A percentile compares a stretch with the other conserved stretches of the same genome.
Conservation (phyloP, 139 green algal species). For the Tetraselmis striata region DNA sequence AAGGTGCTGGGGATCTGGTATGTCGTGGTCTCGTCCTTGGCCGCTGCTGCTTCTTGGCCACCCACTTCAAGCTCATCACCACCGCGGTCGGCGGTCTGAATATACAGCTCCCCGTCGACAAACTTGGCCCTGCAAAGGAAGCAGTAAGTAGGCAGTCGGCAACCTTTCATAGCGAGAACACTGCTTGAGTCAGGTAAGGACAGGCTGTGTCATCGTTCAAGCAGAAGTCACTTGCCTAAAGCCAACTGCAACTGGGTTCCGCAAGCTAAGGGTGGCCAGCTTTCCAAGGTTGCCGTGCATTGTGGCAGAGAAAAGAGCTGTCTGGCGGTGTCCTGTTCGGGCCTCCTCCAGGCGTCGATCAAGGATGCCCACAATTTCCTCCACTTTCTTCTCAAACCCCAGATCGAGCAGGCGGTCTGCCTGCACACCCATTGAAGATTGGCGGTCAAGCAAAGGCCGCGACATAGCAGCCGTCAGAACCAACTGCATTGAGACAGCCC, state of each 20-base stretch:
- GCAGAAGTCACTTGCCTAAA: too few relatives aligned
- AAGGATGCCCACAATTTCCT: slow-evolving; percentile 43
- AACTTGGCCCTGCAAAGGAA: not conserved
- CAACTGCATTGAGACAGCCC: too few relatives aligned
- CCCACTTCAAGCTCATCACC: slow-evolving; percentile 6
- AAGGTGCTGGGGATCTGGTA: slow-evolving; percentile 39
- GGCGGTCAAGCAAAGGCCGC: not conserved
- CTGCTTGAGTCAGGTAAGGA: too few relatives aligned
- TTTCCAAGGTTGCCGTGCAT: slow-evolving; percentile 57
- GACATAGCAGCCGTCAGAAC: not conserved
- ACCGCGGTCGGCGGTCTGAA: not conserved
- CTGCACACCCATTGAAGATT: not conserved
- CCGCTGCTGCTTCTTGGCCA: not conserved
- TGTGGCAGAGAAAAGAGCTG: slow-evolving; percentile 83
- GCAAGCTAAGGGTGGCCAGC: slow-evolving; percentile 60
- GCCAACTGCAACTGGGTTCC: slow-evolving; percentile 61
- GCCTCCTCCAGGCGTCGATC: slow-evolving; percentile 3
- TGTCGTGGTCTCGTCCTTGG: not conserved
- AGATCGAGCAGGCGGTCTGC: slow-evolving; percentile 86
- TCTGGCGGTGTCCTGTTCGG: slow-evolving; percentile 20
- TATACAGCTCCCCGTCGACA: slow-evolving; percentile 12
- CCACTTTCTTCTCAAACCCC: slow-evolving; percentile 83
- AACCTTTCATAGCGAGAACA: too few relatives aligned
- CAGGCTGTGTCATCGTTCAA: too few relatives aligned
- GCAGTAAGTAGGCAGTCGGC: too few relatives aligned